Conservation (phyloP, 352 stramenopile genomes). For the Phytophthora boehmeriae region DNA sequence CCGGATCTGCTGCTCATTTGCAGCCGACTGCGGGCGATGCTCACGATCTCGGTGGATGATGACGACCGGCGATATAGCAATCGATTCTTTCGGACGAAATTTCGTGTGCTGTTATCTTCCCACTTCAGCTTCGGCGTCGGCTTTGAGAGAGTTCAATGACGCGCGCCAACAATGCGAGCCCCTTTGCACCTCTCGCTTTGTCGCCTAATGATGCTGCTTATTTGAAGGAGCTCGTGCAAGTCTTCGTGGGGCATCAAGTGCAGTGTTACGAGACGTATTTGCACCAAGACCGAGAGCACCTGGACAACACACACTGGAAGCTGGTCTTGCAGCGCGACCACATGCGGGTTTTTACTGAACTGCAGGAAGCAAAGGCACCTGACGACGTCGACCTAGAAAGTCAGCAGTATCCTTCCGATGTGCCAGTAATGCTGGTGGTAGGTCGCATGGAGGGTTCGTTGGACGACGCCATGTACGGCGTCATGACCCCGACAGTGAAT, state of each 20-base stretch:
- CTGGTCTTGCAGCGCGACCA: slow-evolving; percentile 31
- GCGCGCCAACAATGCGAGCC: slow-evolving; percentile 22
- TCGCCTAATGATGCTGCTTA: slow-evolving; percentile 25
- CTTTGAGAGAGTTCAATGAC: not conserved
- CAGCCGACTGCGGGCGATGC: slow-evolving; percentile 8
- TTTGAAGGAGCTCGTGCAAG: slow-evolving; percentile 34
- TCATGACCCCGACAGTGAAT: slow-evolving; percentile 37
- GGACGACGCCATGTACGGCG: slow-evolving; percentile 51
- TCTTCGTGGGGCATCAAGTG: slow-evolving; percentile 36
- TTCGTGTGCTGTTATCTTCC: not conserved
- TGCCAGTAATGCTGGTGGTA: slow-evolving; percentile 28
- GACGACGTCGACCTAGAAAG: slow-evolving; percentile 13
- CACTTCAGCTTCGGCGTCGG: not conserved
- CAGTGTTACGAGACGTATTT: slow-evolving; percentile 36
- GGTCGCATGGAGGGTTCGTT: slow-evolving; percentile 34
- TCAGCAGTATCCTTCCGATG: slow-evolving; percentile 14
- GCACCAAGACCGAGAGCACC: slow-evolving; percentile 24
- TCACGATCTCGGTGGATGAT: slow-evolving; percentile 27
- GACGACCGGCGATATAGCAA: slow-evolving; percentile 11
- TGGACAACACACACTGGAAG: slow-evolving; percentile 41
- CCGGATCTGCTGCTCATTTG: slow-evolving; percentile 23
- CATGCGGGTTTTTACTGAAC: slow-evolving; percentile 36
- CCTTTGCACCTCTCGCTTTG: slow-evolving; percentile 34
- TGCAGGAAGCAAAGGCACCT: not conserved
- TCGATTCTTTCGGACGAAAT: not conserved